phyloP scores from a whole-genome alignment of 2,329 filamentous ascomycete genomes.

The Apiospora rasikravindrae region DNA sequence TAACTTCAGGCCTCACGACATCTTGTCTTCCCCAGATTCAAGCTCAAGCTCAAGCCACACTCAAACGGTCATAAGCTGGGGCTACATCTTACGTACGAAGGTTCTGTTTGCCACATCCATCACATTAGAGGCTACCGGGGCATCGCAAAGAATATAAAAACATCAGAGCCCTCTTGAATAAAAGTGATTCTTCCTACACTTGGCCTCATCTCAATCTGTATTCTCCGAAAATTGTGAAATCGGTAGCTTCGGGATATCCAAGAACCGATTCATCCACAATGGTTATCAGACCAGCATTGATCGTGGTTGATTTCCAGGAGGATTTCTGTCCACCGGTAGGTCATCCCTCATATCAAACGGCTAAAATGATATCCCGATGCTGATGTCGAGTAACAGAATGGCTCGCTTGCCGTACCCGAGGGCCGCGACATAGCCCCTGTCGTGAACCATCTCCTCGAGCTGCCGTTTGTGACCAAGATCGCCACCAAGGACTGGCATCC shows the following conservation, averaged over 20 bases:
- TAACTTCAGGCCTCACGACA: neutral
- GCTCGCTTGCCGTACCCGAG: slow-evolving; percentile 79
- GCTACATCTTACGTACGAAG: too few species aligned
- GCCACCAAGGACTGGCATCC: slow-evolving; percentile 97
- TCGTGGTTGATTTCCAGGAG: slow-evolving; percentile 90
- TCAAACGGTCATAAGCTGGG: neutral
- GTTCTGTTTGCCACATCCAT: too few species aligned
- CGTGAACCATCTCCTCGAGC: slow-evolving; percentile 77
- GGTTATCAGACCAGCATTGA: slow-evolving; percentile 49
- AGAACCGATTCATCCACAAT: neutral
- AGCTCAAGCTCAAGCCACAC: neutral
- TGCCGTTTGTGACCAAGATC: slow-evolving; percentile 74
- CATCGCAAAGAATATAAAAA: too few species aligned
- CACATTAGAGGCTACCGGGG: too few species aligned
- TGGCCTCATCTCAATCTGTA: neutral
- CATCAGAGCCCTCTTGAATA: too few species aligned
- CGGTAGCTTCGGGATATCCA: neutral
- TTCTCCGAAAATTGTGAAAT: neutral
- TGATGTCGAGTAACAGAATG: slow-evolving; percentile 61
- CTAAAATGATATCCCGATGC: neutral
- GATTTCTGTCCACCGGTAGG: slow-evolving; percentile 92
- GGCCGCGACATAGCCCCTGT: slow-evolving; percentile 72
- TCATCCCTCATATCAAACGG: neutral
- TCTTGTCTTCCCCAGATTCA: neutral
- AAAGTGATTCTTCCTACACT: neutral